phyloP scores from a whole-genome alignment of 768 basidiomycete species.

The Leccinum truebloodii region DNA sequence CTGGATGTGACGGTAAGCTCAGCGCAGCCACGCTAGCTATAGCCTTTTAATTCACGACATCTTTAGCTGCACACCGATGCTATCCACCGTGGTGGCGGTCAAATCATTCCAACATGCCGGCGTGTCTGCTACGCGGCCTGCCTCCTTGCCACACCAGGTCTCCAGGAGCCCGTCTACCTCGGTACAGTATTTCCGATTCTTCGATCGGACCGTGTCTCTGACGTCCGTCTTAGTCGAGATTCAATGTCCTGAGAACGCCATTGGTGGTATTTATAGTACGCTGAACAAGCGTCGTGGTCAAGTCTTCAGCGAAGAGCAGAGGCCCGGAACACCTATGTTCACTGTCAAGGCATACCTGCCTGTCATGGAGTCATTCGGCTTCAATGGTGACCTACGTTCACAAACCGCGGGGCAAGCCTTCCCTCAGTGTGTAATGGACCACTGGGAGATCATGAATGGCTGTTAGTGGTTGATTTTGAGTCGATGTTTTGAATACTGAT shows the following conservation, averaged over 20 bases:
- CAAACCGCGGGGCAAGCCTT: constrained; percentile 97
- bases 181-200: constrained; percentile 43
- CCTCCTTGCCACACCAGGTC: constrained; percentile 83
- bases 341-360: constrained; percentile 97
- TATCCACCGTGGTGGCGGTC: constrained; percentile 99
- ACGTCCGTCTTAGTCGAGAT: constrained; percentile 72
- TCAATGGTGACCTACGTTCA: constrained; percentile 94
- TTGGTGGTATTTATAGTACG: constrained; percentile 94
- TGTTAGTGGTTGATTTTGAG: constrained; percentile 46
- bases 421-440: constrained; percentile 94
- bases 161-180: constrained; percentile 97
- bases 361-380: constrained; percentile 92
- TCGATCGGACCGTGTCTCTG: constrained; percentile 7
- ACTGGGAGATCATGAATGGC: constrained; percentile 86
- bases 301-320: constrained; percentile 97
- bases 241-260: constrained; percentile 95
- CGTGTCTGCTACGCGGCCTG: constrained; percentile 96
- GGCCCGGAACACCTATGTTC: constrained; percentile 98
- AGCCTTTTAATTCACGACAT: neutral
- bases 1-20: constrained; percentile 70
- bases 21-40: constrained; percentile 1
- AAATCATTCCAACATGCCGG: constrained; percentile 96
- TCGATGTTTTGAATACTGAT: constrained; percentile 3
- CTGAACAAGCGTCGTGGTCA: constrained; percentile 98
- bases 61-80: constrained; percentile 92